These are phyloP conservation scores for Fomitopsis pulvina DNA, from an alignment of 768 basidiomycete species.

Conservation along the genomic window DNA sequence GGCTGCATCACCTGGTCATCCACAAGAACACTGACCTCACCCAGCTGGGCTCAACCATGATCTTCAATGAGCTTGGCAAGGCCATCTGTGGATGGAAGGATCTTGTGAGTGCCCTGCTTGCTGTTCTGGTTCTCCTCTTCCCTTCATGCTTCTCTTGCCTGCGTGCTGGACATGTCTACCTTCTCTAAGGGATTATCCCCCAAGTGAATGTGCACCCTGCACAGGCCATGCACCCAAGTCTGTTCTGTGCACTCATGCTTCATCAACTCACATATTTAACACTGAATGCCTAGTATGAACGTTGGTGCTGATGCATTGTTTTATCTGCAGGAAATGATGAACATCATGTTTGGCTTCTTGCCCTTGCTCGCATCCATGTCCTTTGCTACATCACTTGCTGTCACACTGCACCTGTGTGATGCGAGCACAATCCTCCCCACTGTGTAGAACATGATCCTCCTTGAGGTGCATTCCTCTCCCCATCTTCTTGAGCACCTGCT, in stretches of 20 bases:
- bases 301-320: conserved; percentile 6
- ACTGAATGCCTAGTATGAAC: too few relatives aligned
- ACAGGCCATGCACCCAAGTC: too few relatives aligned
- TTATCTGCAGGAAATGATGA: conserved; percentile 39
- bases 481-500: too few relatives aligned
- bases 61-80: conserved; percentile 36
- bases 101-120: conserved; percentile 44
- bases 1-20: conserved; percentile 40
- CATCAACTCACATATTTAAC: too few relatives aligned
- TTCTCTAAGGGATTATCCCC: too few relatives aligned
- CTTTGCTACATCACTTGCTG: conserved; percentile 34
- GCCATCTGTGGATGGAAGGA: conserved; percentile 36
- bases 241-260: too few relatives aligned
- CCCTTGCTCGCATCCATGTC: conserved; percentile 24
- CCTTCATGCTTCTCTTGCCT: background rate
- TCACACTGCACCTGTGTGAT: conserved; percentile 37
- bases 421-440: conserved; percentile 50
- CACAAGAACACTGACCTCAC: too few relatives aligned
- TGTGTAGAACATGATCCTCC: conserved; percentile 50
- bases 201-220: too few relatives aligned
- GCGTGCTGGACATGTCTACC: too few relatives aligned
- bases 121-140: background rate
- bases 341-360: conserved; percentile 51
- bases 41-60: too few relatives aligned
- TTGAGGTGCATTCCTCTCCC: too few relatives aligned